phyloP scores from a whole-genome alignment of 2,329 filamentous ascomycete species.

The Sporothrix protearum region DNA sequence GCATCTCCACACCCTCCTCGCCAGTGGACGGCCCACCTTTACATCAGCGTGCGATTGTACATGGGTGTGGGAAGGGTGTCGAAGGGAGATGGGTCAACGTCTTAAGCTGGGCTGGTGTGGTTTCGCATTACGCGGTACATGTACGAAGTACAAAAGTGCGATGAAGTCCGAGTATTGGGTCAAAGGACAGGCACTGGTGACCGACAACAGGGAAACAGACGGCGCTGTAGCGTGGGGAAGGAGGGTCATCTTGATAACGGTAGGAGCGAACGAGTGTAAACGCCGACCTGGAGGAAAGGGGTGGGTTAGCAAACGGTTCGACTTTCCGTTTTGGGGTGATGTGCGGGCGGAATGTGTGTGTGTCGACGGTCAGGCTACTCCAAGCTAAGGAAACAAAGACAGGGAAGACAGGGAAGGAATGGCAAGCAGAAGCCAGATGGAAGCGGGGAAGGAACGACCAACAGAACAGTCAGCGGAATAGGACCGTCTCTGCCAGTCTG shows the following conservation, averaged over 20 bases:
- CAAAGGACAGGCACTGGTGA: not conserved
- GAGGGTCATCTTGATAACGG: not conserved
- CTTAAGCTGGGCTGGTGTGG: not conserved
- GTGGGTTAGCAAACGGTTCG: not conserved
- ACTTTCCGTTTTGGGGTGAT: constrained; percentile 10
- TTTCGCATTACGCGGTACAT: too few relatives aligned
- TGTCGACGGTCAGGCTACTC: not conserved
- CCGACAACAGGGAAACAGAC: not conserved
- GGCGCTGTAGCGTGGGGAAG: not conserved
- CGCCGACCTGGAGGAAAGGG: not conserved
- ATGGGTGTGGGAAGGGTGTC: not conserved
- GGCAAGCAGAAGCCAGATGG: not conserved
- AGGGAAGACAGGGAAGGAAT: not conserved
- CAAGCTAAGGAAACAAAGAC: not conserved
- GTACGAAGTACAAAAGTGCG: not conserved
- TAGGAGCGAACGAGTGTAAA: not conserved
- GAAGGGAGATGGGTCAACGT: not conserved
- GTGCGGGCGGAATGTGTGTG: not conserved
- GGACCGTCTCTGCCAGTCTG: not conserved
- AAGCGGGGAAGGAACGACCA: not conserved
- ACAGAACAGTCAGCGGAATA: not conserved
- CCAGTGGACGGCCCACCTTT: not conserved
- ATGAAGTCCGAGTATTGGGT: not conserved
- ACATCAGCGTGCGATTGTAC: not conserved
- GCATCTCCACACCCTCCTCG: constrained; percentile 6